A percentile compares a stretch with the other conserved stretches of the same genome.
Conservation (phyloP, 495 filamentous ascomycete genomes). For the Hypoxylon trugodes region DNA sequence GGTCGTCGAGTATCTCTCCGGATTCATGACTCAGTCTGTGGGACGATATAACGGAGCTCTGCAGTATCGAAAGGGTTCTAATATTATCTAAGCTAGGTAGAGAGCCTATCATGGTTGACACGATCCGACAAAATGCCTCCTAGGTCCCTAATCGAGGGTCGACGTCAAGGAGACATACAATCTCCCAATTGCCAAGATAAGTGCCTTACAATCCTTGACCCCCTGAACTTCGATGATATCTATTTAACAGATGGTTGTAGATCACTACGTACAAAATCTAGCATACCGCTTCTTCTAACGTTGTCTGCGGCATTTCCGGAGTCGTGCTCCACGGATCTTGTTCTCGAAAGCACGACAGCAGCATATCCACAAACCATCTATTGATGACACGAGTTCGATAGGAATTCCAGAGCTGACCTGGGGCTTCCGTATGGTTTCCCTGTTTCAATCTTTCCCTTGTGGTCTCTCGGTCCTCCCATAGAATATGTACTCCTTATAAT, state of each 20-base stretch:
- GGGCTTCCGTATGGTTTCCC: neutral
- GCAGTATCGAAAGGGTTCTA: neutral
- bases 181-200: neutral
- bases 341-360: conserved; percentile 4
- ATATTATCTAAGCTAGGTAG: neutral
- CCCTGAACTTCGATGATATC: neutral
- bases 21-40: conserved; percentile 7
- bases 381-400: no score
- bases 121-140: neutral
- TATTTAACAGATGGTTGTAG: neutral
- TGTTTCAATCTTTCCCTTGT: conserved; percentile 6
- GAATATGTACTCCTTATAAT: neutral
- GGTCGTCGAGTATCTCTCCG: conserved; percentile 19
- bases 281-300: conserved; percentile 9
- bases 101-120: neutral
- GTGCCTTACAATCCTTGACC: neutral
- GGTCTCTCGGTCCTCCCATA: conserved; percentile 1
- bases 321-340: neutral
- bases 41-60: conserved; percentile 3
- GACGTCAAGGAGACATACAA: neutral
- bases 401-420: neutral
- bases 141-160: neutral
- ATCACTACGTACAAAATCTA: conserved; percentile 7
- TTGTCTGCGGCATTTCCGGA: neutral
- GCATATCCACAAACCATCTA: no score